Base-by-base conservation (phyloP, 1,139 yeast species). In the Yamadazyma triangularis region DNA sequence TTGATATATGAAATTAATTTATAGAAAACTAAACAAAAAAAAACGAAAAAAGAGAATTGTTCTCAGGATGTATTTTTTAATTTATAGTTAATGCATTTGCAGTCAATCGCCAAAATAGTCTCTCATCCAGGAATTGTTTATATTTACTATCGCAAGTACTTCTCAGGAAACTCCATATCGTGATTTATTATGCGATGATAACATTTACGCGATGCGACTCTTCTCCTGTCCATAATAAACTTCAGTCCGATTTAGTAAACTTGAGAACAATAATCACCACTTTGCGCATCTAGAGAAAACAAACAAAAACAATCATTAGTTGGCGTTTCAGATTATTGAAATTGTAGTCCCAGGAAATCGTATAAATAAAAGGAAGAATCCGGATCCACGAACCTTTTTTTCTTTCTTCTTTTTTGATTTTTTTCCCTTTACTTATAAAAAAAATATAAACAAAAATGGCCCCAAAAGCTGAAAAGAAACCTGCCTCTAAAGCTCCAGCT, bases 401-500 rank as follows among this genome's bases (percentile, higher is more conserved):
- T 15, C 13, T 20, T 30, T 23, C 26, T 26, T 32, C 24, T 34
- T 29, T 26, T 25, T 32, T 34, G 19, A 30, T 28, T 35, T 34
- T 29, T 34, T 31, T 18, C 23, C 25, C 33, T 27, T 23, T 30
- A 25, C 15, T 33, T 39, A 21, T 14, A 13, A 9, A 24, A 30
- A 30, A 28, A 29, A 31, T 26, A 23, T 35, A 38, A 47, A 35
- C 39, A 37, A 64, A 41, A 74, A 89, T 89, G 97, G 94, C 96
- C 59, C 93, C 96, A 66, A 87, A 86, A 72, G 91, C 95, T 68
- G 95, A 88, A 73, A 87, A 88, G 84, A 86, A 87, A 78, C 96
- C 96, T 61, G 96, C 97, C 65, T 88, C 96, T 55, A 89, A 89
- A 77, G 95, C 96, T 55, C 95, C 94, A 64, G 95, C 95, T 71